Percentiles rank a stretch among this genome's conserved stretches.
These are phyloP conservation scores for Amborella trichopoda DNA, from an alignment of 164 flowering plant genomes.

Conservation along the genomic window DNA sequence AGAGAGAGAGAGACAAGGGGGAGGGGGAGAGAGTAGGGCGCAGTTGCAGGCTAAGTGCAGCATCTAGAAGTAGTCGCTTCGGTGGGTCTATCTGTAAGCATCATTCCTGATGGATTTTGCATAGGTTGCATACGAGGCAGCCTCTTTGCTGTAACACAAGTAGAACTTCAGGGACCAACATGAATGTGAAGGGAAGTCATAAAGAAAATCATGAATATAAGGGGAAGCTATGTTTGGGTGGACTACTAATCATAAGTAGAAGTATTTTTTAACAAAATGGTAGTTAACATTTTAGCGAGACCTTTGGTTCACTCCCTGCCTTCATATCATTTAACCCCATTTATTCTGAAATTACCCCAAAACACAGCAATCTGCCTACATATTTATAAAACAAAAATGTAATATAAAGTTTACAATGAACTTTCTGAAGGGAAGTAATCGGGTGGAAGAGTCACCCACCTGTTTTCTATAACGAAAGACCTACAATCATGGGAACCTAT, in stretches of 20 bases:
- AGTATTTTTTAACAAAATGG: too few species aligned
- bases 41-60: constrained; percentile 13
- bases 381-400: too few species aligned
- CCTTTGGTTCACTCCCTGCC: neutral
- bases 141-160: constrained; percentile 11
- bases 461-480: too few species aligned
- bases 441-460: too few species aligned
- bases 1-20: too few species aligned
- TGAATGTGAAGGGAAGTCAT: neutral
- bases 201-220: neutral
- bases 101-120: constrained; percentile 12
- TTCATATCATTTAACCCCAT: too few species aligned
- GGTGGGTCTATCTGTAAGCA: constrained; percentile 7
- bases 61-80: constrained; percentile 5
- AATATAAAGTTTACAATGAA: too few species aligned
- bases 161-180: neutral
- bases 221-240: neutral
- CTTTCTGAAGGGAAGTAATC: too few species aligned
- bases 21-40: too few species aligned
- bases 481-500: too few species aligned
- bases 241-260: neutral
- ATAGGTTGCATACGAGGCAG: constrained; percentile 8
- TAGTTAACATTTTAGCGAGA: neutral
- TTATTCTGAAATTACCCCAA: too few species aligned
- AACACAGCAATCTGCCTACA: too few species aligned